Percentiles rank a stretch among this genome's conserved stretches.
Conservation (phyloP, 345 rosid species). For the Abelmoschus esculentus region DNA sequence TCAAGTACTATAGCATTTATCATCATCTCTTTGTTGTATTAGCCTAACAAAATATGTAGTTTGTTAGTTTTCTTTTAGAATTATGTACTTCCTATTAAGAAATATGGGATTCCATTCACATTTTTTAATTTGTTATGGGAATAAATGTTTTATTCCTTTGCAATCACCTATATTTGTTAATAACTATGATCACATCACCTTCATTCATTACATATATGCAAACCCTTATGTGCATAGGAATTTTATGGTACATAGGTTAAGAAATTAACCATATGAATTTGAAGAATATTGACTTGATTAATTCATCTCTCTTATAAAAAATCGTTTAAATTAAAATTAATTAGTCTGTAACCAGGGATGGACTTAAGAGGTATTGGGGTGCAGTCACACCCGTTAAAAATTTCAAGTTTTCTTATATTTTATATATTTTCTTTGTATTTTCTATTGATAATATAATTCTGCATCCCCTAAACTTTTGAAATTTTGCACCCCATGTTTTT, state of each 20-base stretch:
- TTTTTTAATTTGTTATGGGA: slow-evolving; percentile 15
- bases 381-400: too few relatives aligned
- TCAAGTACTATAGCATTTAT: slow-evolving; percentile 19
- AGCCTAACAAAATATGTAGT: slow-evolving; percentile 25
- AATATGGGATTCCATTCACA: slow-evolving; percentile 20
- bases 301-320: not conserved
- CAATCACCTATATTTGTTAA: slow-evolving; percentile 1
- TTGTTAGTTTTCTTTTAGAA: slow-evolving; percentile 26
- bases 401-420: too few relatives aligned
- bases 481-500: too few relatives aligned
- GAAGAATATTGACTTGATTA: not conserved
- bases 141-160: slow-evolving; percentile 30
- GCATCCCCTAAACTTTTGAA: too few relatives aligned
- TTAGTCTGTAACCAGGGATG: too few relatives aligned
- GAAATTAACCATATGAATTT: not conserved
- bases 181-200: slow-evolving; percentile 14
- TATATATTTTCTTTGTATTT: too few relatives aligned
- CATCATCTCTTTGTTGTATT: slow-evolving; percentile 28
- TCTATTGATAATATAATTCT: too few relatives aligned
- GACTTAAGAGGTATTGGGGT: too few relatives aligned
- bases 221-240: too few relatives aligned
- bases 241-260: too few relatives aligned
- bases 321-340: too few relatives aligned
- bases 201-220: not conserved
- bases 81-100: slow-evolving; percentile 18